Conservation (phyloP, 2,329 filamentous ascomycete genomes). For the Seiridium cupressi region DNA sequence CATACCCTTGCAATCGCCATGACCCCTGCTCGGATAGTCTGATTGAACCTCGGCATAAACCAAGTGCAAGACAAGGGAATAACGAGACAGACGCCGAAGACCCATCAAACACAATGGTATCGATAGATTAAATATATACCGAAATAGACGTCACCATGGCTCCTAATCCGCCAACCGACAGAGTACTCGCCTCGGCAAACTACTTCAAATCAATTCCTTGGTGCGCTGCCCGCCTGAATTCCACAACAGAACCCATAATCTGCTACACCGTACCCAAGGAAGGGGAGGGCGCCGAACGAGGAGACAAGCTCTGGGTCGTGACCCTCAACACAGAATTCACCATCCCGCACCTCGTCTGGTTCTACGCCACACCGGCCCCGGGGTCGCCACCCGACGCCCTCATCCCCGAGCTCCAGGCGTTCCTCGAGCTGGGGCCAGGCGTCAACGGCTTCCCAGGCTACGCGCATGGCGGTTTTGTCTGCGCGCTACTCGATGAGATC, state of each 20-base stretch:
- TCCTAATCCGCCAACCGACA: too few relatives aligned
- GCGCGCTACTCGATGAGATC: slow-evolving; percentile 45
- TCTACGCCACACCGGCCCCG: not conserved
- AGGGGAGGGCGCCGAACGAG: not conserved
- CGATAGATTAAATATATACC: too few relatives aligned
- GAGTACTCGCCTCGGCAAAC: not conserved
- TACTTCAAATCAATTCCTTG: slow-evolving; percentile 21
- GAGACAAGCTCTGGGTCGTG: slow-evolving; percentile 3
- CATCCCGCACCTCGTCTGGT: not conserved
- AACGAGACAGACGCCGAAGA: too few relatives aligned
- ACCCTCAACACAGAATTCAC: slow-evolving; percentile 9
- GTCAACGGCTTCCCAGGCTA: slow-evolving; percentile 44
- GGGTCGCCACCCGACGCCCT: not conserved
- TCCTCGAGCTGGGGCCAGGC: slow-evolving; percentile 34
- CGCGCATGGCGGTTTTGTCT: slow-evolving; percentile 46
- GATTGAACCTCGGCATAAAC: too few relatives aligned
- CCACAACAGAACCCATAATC: not conserved
- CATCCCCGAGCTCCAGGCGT: not conserved
- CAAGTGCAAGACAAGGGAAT: too few relatives aligned
- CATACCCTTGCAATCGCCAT: too few relatives aligned
- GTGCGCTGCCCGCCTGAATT: slow-evolving; percentile 1
- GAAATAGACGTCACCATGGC: not conserved
- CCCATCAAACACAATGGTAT: too few relatives aligned
- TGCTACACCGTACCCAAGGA: not conserved
- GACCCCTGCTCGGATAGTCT: too few relatives aligned